Evolutionary conservation across 108 stramenopile genomes (phyloP).

Genomic region (Nannochloropsis oceanica): DNA sequence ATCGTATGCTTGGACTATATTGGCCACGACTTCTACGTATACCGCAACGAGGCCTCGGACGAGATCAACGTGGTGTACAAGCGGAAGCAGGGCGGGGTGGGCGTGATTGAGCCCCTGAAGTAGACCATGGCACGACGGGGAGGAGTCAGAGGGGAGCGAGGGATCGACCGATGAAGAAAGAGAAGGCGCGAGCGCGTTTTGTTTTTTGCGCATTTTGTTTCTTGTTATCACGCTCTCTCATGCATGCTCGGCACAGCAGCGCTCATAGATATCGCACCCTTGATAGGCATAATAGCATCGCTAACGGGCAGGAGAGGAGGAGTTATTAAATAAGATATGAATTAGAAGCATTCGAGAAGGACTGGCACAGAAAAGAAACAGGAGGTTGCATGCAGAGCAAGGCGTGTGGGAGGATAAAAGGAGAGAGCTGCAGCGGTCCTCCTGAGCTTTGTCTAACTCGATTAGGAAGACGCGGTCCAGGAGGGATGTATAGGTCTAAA

Average conservation of each 20-base stretch:
- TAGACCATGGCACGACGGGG: neutral
- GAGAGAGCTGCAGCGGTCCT: neutral
- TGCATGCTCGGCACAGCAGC: too few relatives aligned
- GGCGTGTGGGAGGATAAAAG: neutral
- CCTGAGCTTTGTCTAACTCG: too few relatives aligned
- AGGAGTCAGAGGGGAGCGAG: neutral
- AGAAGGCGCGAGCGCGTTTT: neutral
- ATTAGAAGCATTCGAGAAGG: too few relatives aligned
- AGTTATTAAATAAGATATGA: neutral
- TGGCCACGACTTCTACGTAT: slow-evolving; percentile 37
- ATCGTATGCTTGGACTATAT: slow-evolving; percentile 29
- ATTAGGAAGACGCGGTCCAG: too few relatives aligned
- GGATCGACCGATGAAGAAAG: neutral
- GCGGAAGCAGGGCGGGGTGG: slow-evolving; percentile 31
- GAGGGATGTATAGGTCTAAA: too few relatives aligned
- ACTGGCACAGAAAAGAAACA: neutral
- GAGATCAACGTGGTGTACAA: slow-evolving; percentile 40
- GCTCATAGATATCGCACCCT: too few relatives aligned
- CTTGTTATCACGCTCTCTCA: too few relatives aligned
- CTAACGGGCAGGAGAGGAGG: neutral
- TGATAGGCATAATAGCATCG: neutral
- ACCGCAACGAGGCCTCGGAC: slow-evolving; percentile 32
- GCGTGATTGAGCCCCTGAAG: slow-evolving; percentile 20
- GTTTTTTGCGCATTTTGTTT: too few relatives aligned
- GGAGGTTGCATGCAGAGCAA: neutral